Conservation (phyloP, 495 filamentous ascomycete species). For the Hyaloscypha bicolor region DNA sequence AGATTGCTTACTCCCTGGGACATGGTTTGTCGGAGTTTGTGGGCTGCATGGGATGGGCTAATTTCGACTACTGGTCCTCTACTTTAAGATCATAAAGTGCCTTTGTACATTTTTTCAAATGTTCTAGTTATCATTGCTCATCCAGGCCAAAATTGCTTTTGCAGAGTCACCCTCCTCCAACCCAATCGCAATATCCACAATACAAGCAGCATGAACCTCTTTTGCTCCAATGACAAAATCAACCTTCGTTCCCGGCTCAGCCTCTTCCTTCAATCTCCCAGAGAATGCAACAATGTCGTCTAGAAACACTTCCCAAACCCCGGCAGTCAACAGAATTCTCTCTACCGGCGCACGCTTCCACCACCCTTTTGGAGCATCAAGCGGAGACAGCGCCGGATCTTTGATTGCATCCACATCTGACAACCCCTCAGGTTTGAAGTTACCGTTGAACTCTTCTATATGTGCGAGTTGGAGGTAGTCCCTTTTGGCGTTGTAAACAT, state of each 20-base stretch:
- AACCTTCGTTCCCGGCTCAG: conserved; percentile 3
- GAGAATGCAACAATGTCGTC: conserved; percentile 18
- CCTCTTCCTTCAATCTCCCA: conserved; percentile 6
- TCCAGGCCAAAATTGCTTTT: conserved; percentile 15
- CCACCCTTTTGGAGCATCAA: conserved; percentile 15
- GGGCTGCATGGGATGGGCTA: too few species aligned
- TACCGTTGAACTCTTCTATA: conserved; percentile 1
- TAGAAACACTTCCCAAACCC: conserved; percentile 12
- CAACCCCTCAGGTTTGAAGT: conserved; percentile 8
- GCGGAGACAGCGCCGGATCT: conserved; percentile 10
- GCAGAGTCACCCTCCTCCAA: conserved; percentile 3
- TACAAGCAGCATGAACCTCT: conserved; percentile 12
- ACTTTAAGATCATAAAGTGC: too few species aligned
- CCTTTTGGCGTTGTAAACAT: neutral
- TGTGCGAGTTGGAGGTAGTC: conserved; percentile 8
- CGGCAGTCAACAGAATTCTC: conserved; percentile 9
- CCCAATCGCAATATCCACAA: conserved; percentile 7
- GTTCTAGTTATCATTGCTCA: neutral
- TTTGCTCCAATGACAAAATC: conserved; percentile 12
- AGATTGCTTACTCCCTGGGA: too few species aligned
- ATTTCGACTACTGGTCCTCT: too few species aligned
- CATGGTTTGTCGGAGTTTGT: too few species aligned
- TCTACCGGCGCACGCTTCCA: conserved; percentile 9
- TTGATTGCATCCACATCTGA: conserved; percentile 9
- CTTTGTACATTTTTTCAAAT: too few species aligned